Base-by-base conservation (phyloP, 2,329 filamentous ascomycete species). In the Ilyonectria sp. region DNA sequence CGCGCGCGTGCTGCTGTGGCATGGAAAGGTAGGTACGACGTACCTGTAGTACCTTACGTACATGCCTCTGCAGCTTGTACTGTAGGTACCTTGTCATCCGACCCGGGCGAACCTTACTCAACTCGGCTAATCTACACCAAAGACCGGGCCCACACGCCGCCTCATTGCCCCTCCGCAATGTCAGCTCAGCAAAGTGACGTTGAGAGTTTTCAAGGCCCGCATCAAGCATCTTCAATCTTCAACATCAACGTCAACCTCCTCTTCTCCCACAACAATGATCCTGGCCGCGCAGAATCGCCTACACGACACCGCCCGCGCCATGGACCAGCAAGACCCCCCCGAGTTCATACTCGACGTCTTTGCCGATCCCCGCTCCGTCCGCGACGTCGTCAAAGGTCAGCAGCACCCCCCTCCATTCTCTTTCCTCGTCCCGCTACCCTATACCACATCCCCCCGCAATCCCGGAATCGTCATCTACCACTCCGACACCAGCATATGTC, bases 271-370 rank as follows among this genome's bases (percentile, higher is more conserved):
- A 64, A 68, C 61, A 58, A 76, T 76, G 74, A 62, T 76, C 52
- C 43, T 70, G 62, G 69, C 74, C 37, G 58, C 63, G 35, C 74
- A 76, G 50, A 71, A 58, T 56, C 71, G 70, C 59, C 49, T 69
- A n/a, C 69, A 71, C 56, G 68, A 74, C 40, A 71, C 46, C 7
- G 44, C 69, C 23, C 55, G 35, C 63, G 64, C 61, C 65, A 88
- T 87, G 85, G 85, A 87, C 65, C 82, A 84, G 68, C 84, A 84
- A 65, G 82, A 81, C 60, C 90, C 93, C 66, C 94, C 94, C 76
- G 94, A 98, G 82, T 97, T 97, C 84, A 94, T 93, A 74, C 89
- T 99, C 79, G 95, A 98, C 80, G 92, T 97, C 78, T 97, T 98
- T 80, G 93, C 95, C 66, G 96, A 98, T 82, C 93, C 94, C 58